Base-by-base conservation (phyloP, 2,329 filamentous ascomycete genomes). In the Seiridium unicorne region DNA sequence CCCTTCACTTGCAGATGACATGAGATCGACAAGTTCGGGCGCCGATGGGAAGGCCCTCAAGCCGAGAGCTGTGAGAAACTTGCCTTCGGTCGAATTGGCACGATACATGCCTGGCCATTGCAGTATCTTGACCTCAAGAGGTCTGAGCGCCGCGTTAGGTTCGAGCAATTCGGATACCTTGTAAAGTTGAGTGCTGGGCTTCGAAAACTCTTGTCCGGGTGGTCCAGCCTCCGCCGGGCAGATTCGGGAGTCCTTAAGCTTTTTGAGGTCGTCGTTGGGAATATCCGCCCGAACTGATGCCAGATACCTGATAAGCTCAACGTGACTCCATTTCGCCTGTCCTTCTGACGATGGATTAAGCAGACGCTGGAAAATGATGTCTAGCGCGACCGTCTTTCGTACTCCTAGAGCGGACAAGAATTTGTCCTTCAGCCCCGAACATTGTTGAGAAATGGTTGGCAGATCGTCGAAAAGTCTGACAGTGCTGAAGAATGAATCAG, bases 391-490 rank as follows among this genome's bases (percentile, higher is more conserved):
- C 0, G 95, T 99, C 77, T 98, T 98, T 61, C 95, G 88, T 34
- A 99, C 93, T 3, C 95, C 94, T 38, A 99, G 80, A 2, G 91
- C 85, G 3, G 84, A 78, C 48, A 99, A 76, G 63, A 99, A 91
- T 72, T 96, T 97, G 51, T 98, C 94, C 72, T 97, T 98, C 10
- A 97, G 85, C 38, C 88, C 86, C 46, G 89, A 87, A 48, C 93
- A 87, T 10, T 86, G 87, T 9, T 26, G 44, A 64, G 89, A 85
- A 1, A 98, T 87, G 10, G 89, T 88, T 0, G 95, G 93, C 13
- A 99, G 80, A 71, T 99, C 95, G 63, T 97, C 93, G 69, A 99
- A 99, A 0, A 99, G 80, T 72, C 92, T 95, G 44, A 99, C 95
- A n/a, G 87, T 90, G 2, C 91, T 87, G 70, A 99, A 97, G 74